These are phyloP conservation scores for Cryptococcus sp. DNA, from an alignment of 1,284 basidiomycete species.

Conservation along the genomic window DNA sequence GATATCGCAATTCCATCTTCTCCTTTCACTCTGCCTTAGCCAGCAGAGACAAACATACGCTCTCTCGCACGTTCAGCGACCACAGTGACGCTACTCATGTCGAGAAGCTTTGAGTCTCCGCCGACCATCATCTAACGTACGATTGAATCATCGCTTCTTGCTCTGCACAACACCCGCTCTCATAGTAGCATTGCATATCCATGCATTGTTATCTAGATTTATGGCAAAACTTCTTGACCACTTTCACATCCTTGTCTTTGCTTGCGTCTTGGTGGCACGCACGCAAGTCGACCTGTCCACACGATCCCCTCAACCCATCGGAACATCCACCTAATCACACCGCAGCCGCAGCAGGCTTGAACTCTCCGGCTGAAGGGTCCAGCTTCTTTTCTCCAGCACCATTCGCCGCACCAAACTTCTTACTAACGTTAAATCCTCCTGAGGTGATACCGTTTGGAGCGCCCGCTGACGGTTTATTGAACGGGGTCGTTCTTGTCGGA, in stretches of 20 bases:
- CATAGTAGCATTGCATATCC: too few species aligned
- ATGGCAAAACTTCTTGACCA: too few species aligned
- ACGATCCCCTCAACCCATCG: too few species aligned
- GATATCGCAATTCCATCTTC: constrained; percentile 29
- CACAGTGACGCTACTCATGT: not conserved
- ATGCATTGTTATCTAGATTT: too few species aligned
- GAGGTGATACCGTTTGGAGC: constrained; percentile 8
- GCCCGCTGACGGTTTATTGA: constrained; percentile 9
- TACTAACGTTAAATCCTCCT: constrained; percentile 35
- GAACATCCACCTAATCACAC: too few species aligned
- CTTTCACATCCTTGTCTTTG: too few species aligned
- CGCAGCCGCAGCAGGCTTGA: constrained; percentile 26
- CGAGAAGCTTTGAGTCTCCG: not conserved
- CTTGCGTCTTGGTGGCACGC: too few species aligned
- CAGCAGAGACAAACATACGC: not conserved
- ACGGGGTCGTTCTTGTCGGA: constrained; percentile 1
- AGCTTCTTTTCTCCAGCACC: constrained; percentile 15
- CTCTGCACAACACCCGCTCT: too few species aligned
- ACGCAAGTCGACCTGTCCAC: too few species aligned
- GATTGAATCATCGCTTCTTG: too few species aligned
- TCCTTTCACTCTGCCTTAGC: constrained; percentile 29
- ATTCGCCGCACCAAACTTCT: constrained; percentile 31
- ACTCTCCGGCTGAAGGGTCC: constrained; percentile 36
- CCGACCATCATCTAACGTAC: too few species aligned
- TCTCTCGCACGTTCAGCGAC: not conserved